Conservation (phyloP, 495 filamentous ascomycete genomes). For the Penicillium chermesinum region DNA sequence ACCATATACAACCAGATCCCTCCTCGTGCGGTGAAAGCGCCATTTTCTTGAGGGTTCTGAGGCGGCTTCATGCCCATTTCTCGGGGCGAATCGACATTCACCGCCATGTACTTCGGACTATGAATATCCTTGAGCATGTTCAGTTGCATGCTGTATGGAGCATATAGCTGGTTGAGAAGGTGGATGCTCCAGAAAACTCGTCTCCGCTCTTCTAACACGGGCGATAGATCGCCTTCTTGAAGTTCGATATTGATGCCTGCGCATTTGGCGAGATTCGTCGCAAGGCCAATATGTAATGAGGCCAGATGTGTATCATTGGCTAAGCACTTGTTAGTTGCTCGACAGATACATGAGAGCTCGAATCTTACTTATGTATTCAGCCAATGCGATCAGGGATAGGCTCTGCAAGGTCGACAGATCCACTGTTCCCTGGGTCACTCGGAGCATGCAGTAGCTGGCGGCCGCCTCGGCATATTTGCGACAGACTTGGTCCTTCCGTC, state of each 20-base stretch:
- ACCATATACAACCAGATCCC: constrained; percentile 39
- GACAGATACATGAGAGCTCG: background rate
- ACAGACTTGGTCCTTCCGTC: constrained; percentile 23
- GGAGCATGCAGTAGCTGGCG: constrained; percentile 34
- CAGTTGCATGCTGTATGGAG: constrained; percentile 30
- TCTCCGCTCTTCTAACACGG: constrained; percentile 27
- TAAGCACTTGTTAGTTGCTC: background rate
- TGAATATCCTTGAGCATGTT: constrained; percentile 30
- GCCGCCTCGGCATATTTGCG: constrained; percentile 33
- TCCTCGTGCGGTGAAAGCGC: constrained; percentile 23
- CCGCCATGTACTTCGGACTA: constrained; percentile 22
- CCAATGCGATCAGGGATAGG: constrained; percentile 36
- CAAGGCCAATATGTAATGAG: constrained; percentile 20
- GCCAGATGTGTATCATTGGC: constrained; percentile 24
- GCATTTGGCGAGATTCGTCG: constrained; percentile 28
- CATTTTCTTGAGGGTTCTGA: constrained; percentile 24
- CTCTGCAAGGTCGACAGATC: constrained; percentile 38
- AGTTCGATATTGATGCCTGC: constrained; percentile 34
- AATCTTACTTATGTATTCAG: constrained; percentile 33
- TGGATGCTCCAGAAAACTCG: constrained; percentile 43
- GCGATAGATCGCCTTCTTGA: constrained; percentile 20
- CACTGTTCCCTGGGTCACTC: constrained; percentile 37
- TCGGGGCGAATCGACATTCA: constrained; percentile 10
- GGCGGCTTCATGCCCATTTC: constrained; percentile 18
- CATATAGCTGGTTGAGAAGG: constrained; percentile 36